Evolutionary conservation across 371 early-diverging fungal species (phyloP), one percentile per base, ranked within the genome.

Genomic region (Haplosporangium sp.): DNA sequence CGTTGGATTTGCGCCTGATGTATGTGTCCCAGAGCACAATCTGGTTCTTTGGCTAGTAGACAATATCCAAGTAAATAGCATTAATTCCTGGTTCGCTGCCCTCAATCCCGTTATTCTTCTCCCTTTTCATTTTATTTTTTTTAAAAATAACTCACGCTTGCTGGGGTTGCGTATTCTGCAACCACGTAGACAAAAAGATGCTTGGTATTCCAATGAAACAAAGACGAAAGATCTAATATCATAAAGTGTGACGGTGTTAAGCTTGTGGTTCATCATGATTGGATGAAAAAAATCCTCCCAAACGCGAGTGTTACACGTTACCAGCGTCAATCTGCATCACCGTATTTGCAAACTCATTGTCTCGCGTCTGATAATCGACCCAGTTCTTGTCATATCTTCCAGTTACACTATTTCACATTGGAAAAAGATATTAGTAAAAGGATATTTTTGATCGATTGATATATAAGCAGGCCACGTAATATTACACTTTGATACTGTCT

Each of bases 121-220:
- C 17, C 2, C 17, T 48, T 48, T 48, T 17, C 27, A 27, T 27
- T 27, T 27, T 27, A 27, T 27, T 27, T 27, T 27, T 27, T 27
- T 27, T 27, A 27, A 27, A 27, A 17, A 48, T 48, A 10, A 10
- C 48, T 84, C 88, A 84, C 90, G 83, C 89, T 88, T 40, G 88
- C 84, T 19, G 85, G 82, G 4, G 94, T 92, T 65, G 86, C 84
- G 74, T 94, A 98, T 72, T 97, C 96, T 15, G 92, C 96, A 2
- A 96, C 92, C 7, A 94, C 88, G 61, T 92, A 94, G 19, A 95
- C 92, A 83, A 96, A 97, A 56, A 98, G 84, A 76, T 96, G 96
- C 86, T 98, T 98, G 38, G 97, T 97, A 83, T 98, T 97, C 98
- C 98, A 98, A 79, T 96, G 91, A 79, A 97, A 97, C 59, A 96